Evolutionary conservation across 805 yeast species (phyloP), one percentile per base, ranked within the genome.

Genomic region (Saccharomyces paradoxus): DNA sequence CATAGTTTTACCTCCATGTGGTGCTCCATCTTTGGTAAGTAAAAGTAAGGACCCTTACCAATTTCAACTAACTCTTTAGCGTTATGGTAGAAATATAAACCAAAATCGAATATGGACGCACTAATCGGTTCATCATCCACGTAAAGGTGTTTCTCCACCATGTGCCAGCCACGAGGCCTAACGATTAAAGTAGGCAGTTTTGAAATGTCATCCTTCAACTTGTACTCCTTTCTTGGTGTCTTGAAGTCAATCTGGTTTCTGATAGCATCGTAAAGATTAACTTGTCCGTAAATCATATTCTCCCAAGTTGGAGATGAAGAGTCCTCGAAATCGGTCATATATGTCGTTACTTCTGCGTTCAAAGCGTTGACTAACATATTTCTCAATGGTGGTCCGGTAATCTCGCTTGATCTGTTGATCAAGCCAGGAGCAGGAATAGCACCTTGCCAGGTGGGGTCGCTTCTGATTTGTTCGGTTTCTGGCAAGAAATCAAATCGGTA

Each of bases 161-260:
- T 78, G 70, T 87, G 95, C 91, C 92, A 86, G 52, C 95, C 94
- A 75, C 95, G 80, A 67, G 95, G 95, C 75, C 95, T 81, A 54
- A 86, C 90, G 68, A 87, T 84, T 69, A 87, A 74, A 49, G 90
- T 87, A 57, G 92, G 92, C 51, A 84, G 58, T 22, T 65, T 53
- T 9, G 58, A 51, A 48, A 68, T 60, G 4, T 58, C 76, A 66
- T 83, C 83, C 80, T 77, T 48, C 77, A 79, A 74, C 63, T 72
- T 64, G 64, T 74, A 82, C 71, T 58, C 76, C 77, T 64, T 77
- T 72, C 63, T 77, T 60, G 63, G 63, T 29, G 71, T 68, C 48
- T 63, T 75, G 62, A 78, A 80, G 60, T 79, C 78, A 64, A 87
- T 78, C 65, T 83, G 80, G 66, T 82, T 79, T 71, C 95, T 80